Evolutionary conservation across 345 rosid genomes (phyloP).

Genomic region (Ailanthus altissimus): DNA sequence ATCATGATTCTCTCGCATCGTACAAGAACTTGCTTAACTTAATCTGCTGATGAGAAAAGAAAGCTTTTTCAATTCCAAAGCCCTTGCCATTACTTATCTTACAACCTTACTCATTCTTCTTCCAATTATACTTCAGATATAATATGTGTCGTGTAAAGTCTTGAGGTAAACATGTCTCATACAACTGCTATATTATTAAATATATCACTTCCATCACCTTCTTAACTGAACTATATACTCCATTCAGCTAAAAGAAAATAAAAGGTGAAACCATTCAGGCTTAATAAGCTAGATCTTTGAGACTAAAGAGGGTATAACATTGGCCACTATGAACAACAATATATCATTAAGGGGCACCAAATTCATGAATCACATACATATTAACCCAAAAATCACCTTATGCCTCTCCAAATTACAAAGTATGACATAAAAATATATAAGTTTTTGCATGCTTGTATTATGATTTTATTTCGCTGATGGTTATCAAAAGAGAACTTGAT

Average conservation of each 20-base stretch:
- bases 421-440: neutral
- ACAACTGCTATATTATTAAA: neutral
- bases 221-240: neutral
- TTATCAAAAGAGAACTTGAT: conserved; percentile 6
- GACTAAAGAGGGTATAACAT: neutral
- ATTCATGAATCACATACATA: neutral
- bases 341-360: neutral
- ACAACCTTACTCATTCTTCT: neutral
- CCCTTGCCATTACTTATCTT: neutral
- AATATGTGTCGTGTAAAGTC: neutral
- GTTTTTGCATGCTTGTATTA: neutral
- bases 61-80: neutral
- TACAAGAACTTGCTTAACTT: neutral
- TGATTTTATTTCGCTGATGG: neutral
- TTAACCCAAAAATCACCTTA: neutral
- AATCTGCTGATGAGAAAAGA: neutral
- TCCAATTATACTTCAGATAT: neutral
- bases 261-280: neutral
- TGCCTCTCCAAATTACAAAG: neutral
- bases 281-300: neutral
- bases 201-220: neutral
- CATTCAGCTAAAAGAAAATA: neutral
- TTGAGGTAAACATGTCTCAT: neutral
- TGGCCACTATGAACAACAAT: neutral
- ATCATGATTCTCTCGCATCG: neutral